Conservation (phyloP, 306 rosid species). For the Ochetophila trinervis region DNA sequence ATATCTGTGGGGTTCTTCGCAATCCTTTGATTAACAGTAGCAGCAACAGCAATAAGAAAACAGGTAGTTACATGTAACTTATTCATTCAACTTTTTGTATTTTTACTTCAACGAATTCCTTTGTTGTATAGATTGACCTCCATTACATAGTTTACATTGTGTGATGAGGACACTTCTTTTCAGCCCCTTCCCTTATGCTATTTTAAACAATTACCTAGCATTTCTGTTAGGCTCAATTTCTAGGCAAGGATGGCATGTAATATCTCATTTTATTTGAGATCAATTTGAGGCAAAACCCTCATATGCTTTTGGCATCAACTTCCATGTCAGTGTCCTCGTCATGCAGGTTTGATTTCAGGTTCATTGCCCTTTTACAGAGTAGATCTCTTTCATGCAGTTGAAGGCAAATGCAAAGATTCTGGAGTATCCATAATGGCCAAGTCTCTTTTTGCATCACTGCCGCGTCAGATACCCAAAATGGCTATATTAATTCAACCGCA, state of each 20-base stretch:
- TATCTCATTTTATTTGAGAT: constrained; percentile 11
- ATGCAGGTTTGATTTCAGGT: constrained; percentile 21
- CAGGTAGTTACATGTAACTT: constrained; percentile 54
- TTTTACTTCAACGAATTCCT: neutral
- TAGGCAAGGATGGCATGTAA: constrained; percentile 10
- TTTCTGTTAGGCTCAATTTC: constrained; percentile 9
- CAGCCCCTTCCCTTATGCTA: neutral
- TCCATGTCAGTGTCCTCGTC: constrained; percentile 20
- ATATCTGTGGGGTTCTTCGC: constrained; percentile 90
- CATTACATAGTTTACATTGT: constrained; percentile 4
- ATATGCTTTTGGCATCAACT: neutral
- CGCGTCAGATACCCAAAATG: constrained; percentile 54
- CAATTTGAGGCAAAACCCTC: constrained; percentile 8
- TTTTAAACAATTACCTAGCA: constrained; percentile 1
- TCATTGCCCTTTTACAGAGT: constrained; percentile 43
- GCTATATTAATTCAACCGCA: constrained; percentile 55
- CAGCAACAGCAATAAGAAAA: constrained; percentile 31
- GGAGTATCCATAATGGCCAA: constrained; percentile 90
- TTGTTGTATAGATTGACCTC: constrained; percentile 2
- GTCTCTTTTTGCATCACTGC: constrained; percentile 87
- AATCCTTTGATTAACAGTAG: constrained; percentile 33
- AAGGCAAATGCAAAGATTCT: constrained; percentile 66
- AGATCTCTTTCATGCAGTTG: constrained; percentile 96
- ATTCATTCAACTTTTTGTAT: constrained; percentile 2
- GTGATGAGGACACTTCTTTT: constrained; percentile 23